These are phyloP conservation scores for Akanthomyces dipterigenus DNA, from an alignment of 2,329 filamentous ascomycete species.

Conservation along the genomic window DNA sequence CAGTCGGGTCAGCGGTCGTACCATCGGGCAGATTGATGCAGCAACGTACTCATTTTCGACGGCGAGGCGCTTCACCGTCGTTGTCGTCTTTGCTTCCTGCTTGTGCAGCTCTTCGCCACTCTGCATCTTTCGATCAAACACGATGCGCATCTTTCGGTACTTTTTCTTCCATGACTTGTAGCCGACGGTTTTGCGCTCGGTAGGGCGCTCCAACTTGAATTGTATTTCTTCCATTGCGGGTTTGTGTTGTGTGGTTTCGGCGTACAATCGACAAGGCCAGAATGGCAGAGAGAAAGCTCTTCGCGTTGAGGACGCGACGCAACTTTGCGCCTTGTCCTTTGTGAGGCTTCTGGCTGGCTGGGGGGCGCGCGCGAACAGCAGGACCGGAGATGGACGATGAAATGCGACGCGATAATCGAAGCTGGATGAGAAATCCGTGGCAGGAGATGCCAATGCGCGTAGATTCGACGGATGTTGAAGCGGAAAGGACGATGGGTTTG, in stretches of 20 bases:
- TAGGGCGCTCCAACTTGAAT: conserved; percentile 38
- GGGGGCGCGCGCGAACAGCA: conserved; percentile 2
- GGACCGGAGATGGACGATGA: background rate
- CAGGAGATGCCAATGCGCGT: background rate
- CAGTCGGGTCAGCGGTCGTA: conserved; percentile 15
- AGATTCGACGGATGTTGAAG: conserved; percentile 2
- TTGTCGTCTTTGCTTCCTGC: conserved; percentile 72
- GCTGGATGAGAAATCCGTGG: background rate
- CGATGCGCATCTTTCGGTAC: conserved; percentile 82
- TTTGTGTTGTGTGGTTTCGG: background rate
- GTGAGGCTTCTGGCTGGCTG: background rate
- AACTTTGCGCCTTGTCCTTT: background rate
- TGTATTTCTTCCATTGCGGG: conserved; percentile 27
- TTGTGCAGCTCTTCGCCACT: conserved; percentile 77
- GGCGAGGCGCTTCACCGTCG: conserved; percentile 74
- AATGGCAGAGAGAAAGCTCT: background rate
- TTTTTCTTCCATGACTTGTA: conserved; percentile 83
- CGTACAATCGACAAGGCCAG: background rate
- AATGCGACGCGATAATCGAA: conserved; percentile 5
- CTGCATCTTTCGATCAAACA: conserved; percentile 71
- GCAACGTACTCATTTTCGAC: conserved; percentile 80
- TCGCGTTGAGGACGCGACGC: background rate
- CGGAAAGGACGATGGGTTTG: background rate
- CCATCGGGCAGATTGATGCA: too few relatives aligned
- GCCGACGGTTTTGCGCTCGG: conserved; percentile 32